Evolutionary conservation across 1,139 yeast species (phyloP).

Genomic region (Candida pseudoviswanathii): DNA sequence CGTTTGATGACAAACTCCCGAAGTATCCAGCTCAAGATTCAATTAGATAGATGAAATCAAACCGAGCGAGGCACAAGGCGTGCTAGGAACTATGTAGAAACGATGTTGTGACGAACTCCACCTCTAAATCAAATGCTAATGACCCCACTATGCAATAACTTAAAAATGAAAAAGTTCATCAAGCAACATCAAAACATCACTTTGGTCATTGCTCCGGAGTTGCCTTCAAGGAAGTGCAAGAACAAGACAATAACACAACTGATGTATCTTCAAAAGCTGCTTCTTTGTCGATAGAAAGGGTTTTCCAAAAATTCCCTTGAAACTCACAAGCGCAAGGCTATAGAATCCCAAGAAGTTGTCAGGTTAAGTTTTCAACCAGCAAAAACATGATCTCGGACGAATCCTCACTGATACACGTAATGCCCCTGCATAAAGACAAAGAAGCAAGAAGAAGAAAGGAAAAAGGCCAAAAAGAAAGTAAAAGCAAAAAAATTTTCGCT

Average conservation of each 20-base stretch:
- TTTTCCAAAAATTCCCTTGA: conserved; percentile 80
- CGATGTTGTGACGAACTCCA: conserved; percentile 4
- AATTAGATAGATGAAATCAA: conserved; percentile 25
- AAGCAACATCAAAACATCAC: neutral
- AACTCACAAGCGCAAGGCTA: conserved; percentile 45
- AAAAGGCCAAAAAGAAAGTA: conserved; percentile 6
- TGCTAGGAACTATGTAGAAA: neutral
- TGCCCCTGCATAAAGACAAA: conserved; percentile 99
- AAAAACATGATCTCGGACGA: conserved; percentile 99
- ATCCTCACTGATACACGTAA: conserved; percentile 99
- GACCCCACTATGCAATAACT: conserved; percentile 13
- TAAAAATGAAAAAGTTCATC: conserved; percentile 11
- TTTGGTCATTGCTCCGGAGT: neutral
- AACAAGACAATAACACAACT: neutral
- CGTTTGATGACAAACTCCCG: conserved; percentile 4
- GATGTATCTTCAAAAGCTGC: too few relatives aligned
- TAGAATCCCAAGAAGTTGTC: conserved; percentile 83
- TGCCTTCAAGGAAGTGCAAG: conserved; percentile 41
- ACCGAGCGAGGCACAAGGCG: conserved; percentile 79
- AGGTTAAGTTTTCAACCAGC: conserved; percentile 99
- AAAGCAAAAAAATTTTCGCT: conserved; percentile 4
- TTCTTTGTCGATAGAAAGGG: conserved; percentile 8
- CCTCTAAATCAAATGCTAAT: conserved; percentile 13
- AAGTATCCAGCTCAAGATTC: conserved; percentile 63
- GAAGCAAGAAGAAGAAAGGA: conserved; percentile 31